Base-by-base conservation (phyloP, 2,329 filamentous ascomycete species). In the Paraphaeosphaeria minitans region DNA sequence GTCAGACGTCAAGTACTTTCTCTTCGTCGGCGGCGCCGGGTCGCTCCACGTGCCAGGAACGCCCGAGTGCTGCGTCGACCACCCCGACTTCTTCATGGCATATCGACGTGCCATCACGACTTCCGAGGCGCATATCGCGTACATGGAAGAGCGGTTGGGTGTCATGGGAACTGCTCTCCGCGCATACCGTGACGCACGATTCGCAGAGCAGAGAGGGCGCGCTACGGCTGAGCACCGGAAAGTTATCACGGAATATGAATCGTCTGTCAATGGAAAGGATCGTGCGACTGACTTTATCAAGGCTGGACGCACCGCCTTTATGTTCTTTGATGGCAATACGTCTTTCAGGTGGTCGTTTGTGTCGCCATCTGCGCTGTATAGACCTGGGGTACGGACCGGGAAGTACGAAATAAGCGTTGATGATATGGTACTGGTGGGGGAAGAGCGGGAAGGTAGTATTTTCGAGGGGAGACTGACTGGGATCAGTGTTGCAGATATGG, bases 291-390 rank as follows among this genome's bases (percentile, higher is more conserved):
- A 72, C 58, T 75, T 75, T 16, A 74, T 75, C 16, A 73, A 69
- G 24, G 74, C 72, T 1, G 72, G 66, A 1, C 58, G 75, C 1
- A 72, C 74, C n/a, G 68, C 67, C 24, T 76, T 55, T 43, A 75
- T 76, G 72, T 76, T 77, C 35, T 77, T 76, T 12, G 71, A 76
- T 33, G 72, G 72, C 4, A 73, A 75, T 33, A 66, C 62, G 52
- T 62, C 56, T 13, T 76, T 77, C 49, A 51, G 49, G 13, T 77
- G 75, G 75, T 69, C 62, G 41, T 76, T 74, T 63, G 73, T 76
- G 14, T 68, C 63, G 5, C 75, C 74, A 14, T 58, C 66, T 50
- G 71, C 75, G 19, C 55, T 76, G 52, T 77, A 75, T 57, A 60
- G 74, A 22, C 70, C 75, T 0, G 74, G 75, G 9, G 68, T 61